Evolutionary conservation across 163 green algal genomes (phyloP).

Genomic region (Scenedesmus sp.): DNA sequence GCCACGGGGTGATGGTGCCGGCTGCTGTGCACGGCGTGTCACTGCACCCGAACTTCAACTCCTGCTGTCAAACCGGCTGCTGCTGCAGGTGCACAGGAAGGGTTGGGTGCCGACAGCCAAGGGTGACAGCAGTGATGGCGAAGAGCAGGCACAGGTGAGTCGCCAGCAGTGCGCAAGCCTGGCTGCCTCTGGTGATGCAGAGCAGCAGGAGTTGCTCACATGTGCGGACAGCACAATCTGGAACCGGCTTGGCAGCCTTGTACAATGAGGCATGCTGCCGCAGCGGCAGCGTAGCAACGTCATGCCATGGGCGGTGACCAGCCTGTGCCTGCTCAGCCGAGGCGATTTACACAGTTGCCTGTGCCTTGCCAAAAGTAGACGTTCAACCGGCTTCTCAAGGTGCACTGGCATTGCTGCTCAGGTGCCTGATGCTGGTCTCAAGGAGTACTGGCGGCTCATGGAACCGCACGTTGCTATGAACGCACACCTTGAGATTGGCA

Average conservation of each 20-base stretch:
- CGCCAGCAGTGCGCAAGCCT: not conserved
- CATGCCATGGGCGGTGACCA: no score
- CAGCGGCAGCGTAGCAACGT: no score
- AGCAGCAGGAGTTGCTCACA: no score
- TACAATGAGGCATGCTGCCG: no score
- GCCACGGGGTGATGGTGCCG: not conserved
- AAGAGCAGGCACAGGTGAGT: not conserved
- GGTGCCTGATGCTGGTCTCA: not conserved
- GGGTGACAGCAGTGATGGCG: not conserved
- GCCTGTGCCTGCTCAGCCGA: no score
- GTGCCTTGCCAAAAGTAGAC: not conserved
- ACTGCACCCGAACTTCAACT: not conserved
- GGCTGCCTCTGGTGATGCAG: not conserved
- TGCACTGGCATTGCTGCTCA: not conserved
- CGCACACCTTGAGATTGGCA: slow-evolving; percentile 44
- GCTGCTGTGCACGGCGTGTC: not conserved
- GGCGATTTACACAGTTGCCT: not conserved
- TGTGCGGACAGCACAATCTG: no score
- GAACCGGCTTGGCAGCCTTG: no score
- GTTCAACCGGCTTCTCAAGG: not conserved
- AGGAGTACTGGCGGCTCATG: slow-evolving; percentile 34
- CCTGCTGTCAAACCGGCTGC: not conserved
- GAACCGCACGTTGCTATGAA: slow-evolving; percentile 31
- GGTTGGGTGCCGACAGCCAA: slow-evolving; percentile 42
- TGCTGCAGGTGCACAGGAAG: slow-evolving; percentile 39